Percentiles rank a stretch among this genome's conserved stretches.
Evolutionary conservation across 164 flowering plant species (phyloP).

Genomic region (Vitis labrusca): DNA sequence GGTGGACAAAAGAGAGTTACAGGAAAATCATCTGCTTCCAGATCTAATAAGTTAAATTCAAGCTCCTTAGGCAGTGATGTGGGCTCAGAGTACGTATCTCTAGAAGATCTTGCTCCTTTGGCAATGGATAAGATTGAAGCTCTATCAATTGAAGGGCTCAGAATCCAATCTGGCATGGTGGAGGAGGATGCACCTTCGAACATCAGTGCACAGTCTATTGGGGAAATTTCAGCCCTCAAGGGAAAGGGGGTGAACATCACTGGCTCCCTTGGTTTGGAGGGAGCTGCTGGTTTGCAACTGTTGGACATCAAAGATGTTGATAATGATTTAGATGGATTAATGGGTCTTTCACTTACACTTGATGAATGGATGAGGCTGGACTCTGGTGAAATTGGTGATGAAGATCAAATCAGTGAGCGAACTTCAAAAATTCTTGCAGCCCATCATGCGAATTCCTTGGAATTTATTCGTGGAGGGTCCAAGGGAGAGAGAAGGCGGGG

Average conservation of each 20-base stretch:
- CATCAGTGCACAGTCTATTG: slow-evolving; percentile 57
- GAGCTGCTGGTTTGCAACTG: slow-evolving; percentile 75
- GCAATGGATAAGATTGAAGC: slow-evolving; percentile 97
- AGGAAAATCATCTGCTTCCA: slow-evolving; percentile 29
- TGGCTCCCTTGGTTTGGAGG: slow-evolving; percentile 74
- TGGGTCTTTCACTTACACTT: slow-evolving; percentile 84
- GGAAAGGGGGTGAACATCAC: slow-evolving; percentile 48
- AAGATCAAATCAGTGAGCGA: slow-evolving; percentile 59
- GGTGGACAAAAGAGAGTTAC: slow-evolving; percentile 25
- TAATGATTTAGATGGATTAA: slow-evolving; percentile 75
- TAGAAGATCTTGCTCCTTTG: slow-evolving; percentile 91
- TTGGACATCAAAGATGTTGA: slow-evolving; percentile 62
- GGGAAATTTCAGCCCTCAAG: slow-evolving; percentile 64
- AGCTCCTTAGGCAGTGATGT: slow-evolving; percentile 26
- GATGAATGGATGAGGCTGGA: slow-evolving; percentile 97
- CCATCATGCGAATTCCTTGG: slow-evolving; percentile 71
- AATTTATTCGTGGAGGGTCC: slow-evolving; percentile 43
- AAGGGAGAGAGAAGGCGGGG: slow-evolving; percentile 55
- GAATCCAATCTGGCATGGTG: slow-evolving; percentile 89
- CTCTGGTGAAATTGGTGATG: slow-evolving; percentile 75
- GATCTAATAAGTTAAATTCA: slow-evolving; percentile 23
- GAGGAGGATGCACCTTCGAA: slow-evolving; percentile 80
- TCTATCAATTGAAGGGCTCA: slow-evolving; percentile 89
- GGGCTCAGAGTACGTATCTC: slow-evolving; percentile 66
- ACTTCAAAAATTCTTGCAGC: slow-evolving; percentile 84